A percentile compares a stretch with the other conserved stretches of the same genome.
These are phyloP conservation scores for Boletus sp. DNA, from an alignment of 1,284 basidiomycete genomes.

Conservation along the genomic window DNA sequence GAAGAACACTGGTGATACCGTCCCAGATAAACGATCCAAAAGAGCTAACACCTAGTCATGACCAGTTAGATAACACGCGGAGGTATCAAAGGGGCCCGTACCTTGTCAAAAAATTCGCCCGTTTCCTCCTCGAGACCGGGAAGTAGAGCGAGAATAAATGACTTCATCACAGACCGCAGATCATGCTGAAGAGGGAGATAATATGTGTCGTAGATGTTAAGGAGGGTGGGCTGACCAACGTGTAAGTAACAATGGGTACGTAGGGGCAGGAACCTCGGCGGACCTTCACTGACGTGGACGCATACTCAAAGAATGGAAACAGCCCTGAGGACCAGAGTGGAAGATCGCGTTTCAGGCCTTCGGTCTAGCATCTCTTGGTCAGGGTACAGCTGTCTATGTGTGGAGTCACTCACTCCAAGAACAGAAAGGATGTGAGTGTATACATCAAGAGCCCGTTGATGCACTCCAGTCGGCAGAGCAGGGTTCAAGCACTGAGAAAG, in stretches of 20 bases:
- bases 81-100: constrained; percentile 37
- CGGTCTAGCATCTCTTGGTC: constrained; percentile 56
- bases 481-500: constrained; percentile 97
- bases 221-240: constrained; percentile 67
- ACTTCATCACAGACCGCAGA: constrained; percentile 90
- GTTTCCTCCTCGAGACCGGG: constrained; percentile 97
- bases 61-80: constrained; percentile 10
- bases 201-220: constrained; percentile 88
- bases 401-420: constrained; percentile 70
- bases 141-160: constrained; percentile 90
- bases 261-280: constrained; percentile 19
- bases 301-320: constrained; percentile 99
- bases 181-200: constrained; percentile 86
- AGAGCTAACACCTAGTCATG: constrained; percentile 73
- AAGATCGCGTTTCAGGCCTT: constrained; percentile 88
- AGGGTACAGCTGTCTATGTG: background rate
- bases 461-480: constrained; percentile 94
- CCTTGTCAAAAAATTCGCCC: constrained; percentile 96
- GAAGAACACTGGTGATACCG: constrained; percentile 87
- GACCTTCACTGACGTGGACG: constrained; percentile 92
- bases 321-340: constrained; percentile 95
- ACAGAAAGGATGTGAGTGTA: constrained; percentile 91
- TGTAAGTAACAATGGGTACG: constrained; percentile 1
- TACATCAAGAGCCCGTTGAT: constrained; percentile 95
- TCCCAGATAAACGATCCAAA: constrained; percentile 81